These are phyloP conservation scores for Trichoderma harzianum DNA, from an alignment of 2,329 filamentous ascomycete genomes.

Conservation along the genomic window DNA sequence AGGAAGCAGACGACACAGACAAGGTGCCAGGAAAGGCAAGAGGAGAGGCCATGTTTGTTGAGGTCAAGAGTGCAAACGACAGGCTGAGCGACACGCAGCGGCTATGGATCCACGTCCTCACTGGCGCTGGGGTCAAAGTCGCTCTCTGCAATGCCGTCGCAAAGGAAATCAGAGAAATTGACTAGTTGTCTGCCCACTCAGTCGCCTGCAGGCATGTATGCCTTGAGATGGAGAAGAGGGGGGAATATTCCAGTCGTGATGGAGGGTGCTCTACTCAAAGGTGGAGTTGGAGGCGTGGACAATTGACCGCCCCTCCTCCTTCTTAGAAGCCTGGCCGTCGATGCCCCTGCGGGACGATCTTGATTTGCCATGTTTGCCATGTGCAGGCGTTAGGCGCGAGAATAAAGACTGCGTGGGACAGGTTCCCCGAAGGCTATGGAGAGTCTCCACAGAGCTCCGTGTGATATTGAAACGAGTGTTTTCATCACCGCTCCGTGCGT, in stretches of 20 bases:
- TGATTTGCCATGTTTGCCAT: constrained; percentile 19
- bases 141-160: constrained; percentile 70
- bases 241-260: neutral
- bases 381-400: constrained; percentile 1
- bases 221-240: neutral
- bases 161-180: constrained; percentile 46
- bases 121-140: constrained; percentile 77
- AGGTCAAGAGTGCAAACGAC: constrained; percentile 86
- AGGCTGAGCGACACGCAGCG: constrained; percentile 92
- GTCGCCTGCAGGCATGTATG: constrained; percentile 1
- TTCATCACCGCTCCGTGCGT: constrained; percentile 1
- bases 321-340: neutral
- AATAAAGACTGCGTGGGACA: neutral
- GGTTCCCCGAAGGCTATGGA: constrained; percentile 13
- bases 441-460: constrained; percentile 8
- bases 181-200: constrained; percentile 26
- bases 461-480: constrained; percentile 2
- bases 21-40: constrained; percentile 35
- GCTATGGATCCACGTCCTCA: constrained; percentile 93
- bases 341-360: constrained; percentile 13
- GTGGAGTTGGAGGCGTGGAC: constrained; percentile 14
- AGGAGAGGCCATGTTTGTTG: constrained; percentile 69
- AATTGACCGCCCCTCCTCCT: constrained; percentile 4
- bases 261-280: neutral
- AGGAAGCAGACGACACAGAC: constrained; percentile 20